Conservation (phyloP, 257 asterid genomes). For the Lithospermum erythrorhizon region DNA sequence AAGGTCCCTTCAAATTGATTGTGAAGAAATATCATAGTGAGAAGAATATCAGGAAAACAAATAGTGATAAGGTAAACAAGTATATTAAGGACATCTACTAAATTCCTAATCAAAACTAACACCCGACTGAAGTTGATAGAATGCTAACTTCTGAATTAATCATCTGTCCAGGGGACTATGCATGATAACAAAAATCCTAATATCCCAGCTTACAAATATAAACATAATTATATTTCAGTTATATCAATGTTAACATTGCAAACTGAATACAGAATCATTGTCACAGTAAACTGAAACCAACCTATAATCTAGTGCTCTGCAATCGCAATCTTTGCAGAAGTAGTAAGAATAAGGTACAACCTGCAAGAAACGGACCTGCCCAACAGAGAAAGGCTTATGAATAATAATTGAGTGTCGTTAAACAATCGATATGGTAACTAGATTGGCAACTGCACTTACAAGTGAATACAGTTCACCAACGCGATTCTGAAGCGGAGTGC, state of each 20-base stretch:
- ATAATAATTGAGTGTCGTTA: background rate
- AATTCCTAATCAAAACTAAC: background rate
- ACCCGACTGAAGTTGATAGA: no score
- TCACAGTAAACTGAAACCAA: conserved; percentile 17
- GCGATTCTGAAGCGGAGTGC: conserved; percentile 96
- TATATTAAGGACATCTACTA: background rate
- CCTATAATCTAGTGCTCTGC: conserved; percentile 80
- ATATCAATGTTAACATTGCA: background rate
- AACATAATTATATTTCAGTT: background rate
- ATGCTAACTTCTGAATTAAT: background rate
- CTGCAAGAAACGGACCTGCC: conserved; percentile 88
- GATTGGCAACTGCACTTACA: conserved; percentile 38
- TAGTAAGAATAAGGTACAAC: conserved; percentile 75
- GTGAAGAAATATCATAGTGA: no score
- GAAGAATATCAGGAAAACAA: no score
- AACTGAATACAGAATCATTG: background rate
- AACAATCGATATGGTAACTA: background rate
- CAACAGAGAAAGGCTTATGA: conserved; percentile 4
- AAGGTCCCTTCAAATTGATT: background rate
- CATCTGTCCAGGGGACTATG: background rate
- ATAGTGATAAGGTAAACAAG: no score
- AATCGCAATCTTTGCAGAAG: conserved; percentile 95
- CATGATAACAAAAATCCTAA: background rate
- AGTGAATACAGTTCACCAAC: conserved; percentile 98
- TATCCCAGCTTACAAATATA: background rate